These are phyloP conservation scores for Gossypium schwendimanii DNA, from an alignment of 441 rosid species.

Conservation along the genomic window DNA sequence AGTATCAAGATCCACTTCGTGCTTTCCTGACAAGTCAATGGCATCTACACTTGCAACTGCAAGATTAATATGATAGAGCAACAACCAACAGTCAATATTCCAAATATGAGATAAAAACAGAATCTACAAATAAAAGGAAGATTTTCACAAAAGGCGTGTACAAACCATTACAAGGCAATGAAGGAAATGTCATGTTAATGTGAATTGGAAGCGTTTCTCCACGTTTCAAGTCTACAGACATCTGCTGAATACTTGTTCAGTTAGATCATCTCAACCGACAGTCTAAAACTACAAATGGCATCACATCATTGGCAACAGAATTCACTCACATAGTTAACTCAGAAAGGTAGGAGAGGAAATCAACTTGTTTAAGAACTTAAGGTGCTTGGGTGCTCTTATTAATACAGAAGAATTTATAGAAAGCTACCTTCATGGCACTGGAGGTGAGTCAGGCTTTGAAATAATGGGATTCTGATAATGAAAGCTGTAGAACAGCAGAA, in stretches of 20 bases:
- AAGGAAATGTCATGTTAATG: slow-evolving; percentile 91
- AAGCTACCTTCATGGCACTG: not conserved
- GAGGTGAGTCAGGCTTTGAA: not conserved
- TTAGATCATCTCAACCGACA: slow-evolving; percentile 12
- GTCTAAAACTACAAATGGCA: not conserved
- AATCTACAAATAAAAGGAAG: not conserved
- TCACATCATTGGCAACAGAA: not conserved
- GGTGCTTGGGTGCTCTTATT: not conserved
- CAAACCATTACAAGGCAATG: slow-evolving; percentile 96
- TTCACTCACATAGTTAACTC: not conserved
- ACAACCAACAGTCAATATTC: not conserved
- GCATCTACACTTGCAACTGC: slow-evolving; percentile 93
- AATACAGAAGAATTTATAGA: not conserved
- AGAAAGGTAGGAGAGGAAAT: not conserved
- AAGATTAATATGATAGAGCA: slow-evolving; percentile 15
- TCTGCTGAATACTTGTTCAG: slow-evolving; percentile 37
- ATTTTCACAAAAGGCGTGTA: slow-evolving; percentile 8
- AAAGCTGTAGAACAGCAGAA: not conserved
- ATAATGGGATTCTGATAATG: not conserved
- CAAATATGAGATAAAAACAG: not conserved
- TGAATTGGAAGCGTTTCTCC: slow-evolving; percentile 97
- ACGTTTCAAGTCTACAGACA: slow-evolving; percentile 97
- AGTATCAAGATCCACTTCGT: slow-evolving; percentile 99
- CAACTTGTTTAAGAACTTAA: not conserved
- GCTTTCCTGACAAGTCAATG: slow-evolving; percentile 99